Base-by-base conservation (phyloP, 768 basidiomycete genomes). In the Tricholoma furcatifolium region DNA sequence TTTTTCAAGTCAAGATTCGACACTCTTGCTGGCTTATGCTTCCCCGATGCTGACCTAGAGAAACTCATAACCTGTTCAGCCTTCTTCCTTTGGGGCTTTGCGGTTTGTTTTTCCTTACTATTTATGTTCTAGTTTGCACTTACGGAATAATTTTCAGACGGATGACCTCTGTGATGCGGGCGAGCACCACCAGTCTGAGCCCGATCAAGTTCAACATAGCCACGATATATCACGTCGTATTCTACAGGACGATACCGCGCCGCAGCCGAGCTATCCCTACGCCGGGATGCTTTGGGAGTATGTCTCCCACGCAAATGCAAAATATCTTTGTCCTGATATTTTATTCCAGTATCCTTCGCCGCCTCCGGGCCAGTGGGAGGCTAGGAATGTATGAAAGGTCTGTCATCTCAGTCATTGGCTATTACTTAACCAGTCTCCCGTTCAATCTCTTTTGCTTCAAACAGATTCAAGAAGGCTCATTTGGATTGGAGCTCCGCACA, bases 111-210 rank as follows among this genome's bases (percentile, higher is more conserved):
- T 4, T 6, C n/a, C 21, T 27, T 12, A 41, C 27, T 15, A 21
- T 6, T 21, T 8, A n/a, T n/a, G n/a, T n/a, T 48, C 8, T 4
- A 14, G 30, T 18, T n/a, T n/a, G n/a, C 15, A 11, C 3, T 23
- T 18, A 11, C 23, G 44, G 12, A 32, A 15, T 6, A 21, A 27
- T n/a, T 12, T 23, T 6, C 14, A 65, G 64, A 64, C 54, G n/a
- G 64, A 67, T 47, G 65, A 67, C 48, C 53, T 61, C 10, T 59
- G 60, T 2, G 65, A 67, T 48, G 58, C 61, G 34, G 63, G 62
- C 2, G 53, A 62, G 40, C n/a, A n/a, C n/a, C 45, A 62, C 6
- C 62, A 65, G 43, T 42, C 54, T 1, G 50, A 60, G 21, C 65
- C 66, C 5, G 65, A 66, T 5, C 47, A 50, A 5, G 53, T 63